Evolutionary conservation across 495 filamentous ascomycete species (phyloP), one percentile per base, ranked within the genome.

Genomic region (Aspergillus indologenus): DNA sequence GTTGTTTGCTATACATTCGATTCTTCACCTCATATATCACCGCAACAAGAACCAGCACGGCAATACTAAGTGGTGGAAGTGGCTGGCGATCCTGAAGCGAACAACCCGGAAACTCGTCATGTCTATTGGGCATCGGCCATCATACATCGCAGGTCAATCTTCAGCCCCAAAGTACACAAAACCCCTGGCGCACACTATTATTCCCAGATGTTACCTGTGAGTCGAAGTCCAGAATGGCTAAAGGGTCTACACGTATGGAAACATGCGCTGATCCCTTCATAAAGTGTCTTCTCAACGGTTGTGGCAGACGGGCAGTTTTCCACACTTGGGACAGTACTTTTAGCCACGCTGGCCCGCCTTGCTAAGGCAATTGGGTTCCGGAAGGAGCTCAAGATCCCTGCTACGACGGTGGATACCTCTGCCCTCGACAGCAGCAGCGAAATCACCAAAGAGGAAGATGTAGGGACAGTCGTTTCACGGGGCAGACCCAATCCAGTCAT

Each of bases 1-100:
- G 43, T 60, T 78, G 7, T 56, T 54, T 26, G 62, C 62, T n/a
- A 61, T 76, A 1, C 63, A 73, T 59, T 68, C 71, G 0, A 66
- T 70, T 5, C 82, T 95, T 44, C 76, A 83, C 55, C 73, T 89
- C 63, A 75, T 91, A 49, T 82, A 83, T 64, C 87, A 91, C 69
- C 88, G 89, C 67, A 92, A 92, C 73, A 86, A 85, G 63, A 93
- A 93, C 71, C 90, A 94, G 71, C 90, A 93, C 68, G 82, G 82
- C 42, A 73, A 75, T 42, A 73, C 84, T 3, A 84, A 81, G 61
- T 94, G 90, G 90, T 94, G 87, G 83, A 83, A 83, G 65, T 77
- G 81, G 71, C 75, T 91, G 46, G 81, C 83, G 40, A 80, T 85
- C 59, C 72, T 94, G 46, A 82, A 86, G 45, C 87, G 89, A 14